Evolutionary conservation across 805 yeast genomes (phyloP).

Genomic region (Hanseniaspora lachancei): DNA sequence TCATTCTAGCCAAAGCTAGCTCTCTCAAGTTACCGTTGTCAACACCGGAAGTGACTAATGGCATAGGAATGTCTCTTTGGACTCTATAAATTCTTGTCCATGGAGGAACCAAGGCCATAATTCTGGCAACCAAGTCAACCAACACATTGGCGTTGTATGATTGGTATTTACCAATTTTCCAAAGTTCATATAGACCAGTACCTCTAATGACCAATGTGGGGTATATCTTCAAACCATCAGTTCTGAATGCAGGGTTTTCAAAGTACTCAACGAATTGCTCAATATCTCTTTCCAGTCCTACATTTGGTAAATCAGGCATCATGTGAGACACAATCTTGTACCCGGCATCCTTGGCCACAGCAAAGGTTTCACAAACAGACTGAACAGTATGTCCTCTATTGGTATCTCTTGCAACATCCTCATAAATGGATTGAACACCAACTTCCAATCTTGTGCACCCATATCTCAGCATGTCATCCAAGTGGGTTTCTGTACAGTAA

Average conservation of each 20-base stretch:
- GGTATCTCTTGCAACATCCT: constrained; percentile 96
- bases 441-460: constrained; percentile 95
- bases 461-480: constrained; percentile 87
- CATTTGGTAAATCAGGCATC: constrained; percentile 99
- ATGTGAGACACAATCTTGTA: constrained; percentile 95
- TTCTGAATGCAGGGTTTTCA: constrained; percentile 91
- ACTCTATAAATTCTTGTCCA: constrained; percentile 99
- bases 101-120: constrained; percentile 92
- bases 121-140: constrained; percentile 89
- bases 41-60: constrained; percentile 91
- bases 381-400: constrained; percentile 96
- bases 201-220: constrained; percentile 96
- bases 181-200: constrained; percentile 88
- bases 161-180: constrained; percentile 92
- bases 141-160: constrained; percentile 90
- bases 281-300: constrained; percentile 94
- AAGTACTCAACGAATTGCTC: constrained; percentile 94
- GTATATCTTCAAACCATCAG: constrained; percentile 89
- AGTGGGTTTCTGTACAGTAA: constrained; percentile 89
- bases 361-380: constrained; percentile 91
- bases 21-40: constrained; percentile 95
- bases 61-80: constrained; percentile 98
- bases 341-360: constrained; percentile 94
- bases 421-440: constrained; percentile 94
- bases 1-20: constrained; percentile 91